phyloP scores from a whole-genome alignment of 345 rosid genomes.

The Dovyalis caffra region DNA sequence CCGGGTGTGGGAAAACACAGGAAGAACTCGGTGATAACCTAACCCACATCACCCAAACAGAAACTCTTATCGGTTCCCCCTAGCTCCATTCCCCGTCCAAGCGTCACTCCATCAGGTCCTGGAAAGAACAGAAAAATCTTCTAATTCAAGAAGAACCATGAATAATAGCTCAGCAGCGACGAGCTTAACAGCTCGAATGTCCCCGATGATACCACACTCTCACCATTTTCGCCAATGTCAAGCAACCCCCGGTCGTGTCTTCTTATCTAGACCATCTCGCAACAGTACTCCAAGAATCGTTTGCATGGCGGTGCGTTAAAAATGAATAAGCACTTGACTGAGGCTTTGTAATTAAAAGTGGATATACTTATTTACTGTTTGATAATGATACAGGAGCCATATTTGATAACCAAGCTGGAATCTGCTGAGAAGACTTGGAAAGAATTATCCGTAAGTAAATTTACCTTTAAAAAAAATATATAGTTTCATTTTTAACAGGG shows the following conservation, averaged over 20 bases:
- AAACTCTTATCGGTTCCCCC: neutral
- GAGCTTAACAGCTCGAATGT: constrained; percentile 45
- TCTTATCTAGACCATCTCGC: constrained; percentile 17
- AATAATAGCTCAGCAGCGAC: constrained; percentile 32
- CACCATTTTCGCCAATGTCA: constrained; percentile 20
- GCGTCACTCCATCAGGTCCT: no score
- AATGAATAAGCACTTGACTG: neutral
- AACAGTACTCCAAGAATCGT: constrained; percentile 48
- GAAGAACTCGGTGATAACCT: neutral
- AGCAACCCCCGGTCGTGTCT: constrained; percentile 14
- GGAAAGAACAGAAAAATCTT: no score
- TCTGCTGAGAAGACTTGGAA: constrained; percentile 97
- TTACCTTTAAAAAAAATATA: neutral
- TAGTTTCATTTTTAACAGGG: neutral
- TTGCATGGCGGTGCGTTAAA: constrained; percentile 79
- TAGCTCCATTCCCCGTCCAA: neutral
- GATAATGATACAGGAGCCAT: constrained; percentile 63
- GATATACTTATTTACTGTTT: neutral
- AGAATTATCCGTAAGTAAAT: constrained; percentile 67
- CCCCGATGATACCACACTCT: constrained; percentile 24
- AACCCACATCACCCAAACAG: neutral
- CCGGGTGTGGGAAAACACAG: neutral
- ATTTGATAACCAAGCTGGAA: constrained; percentile 72
- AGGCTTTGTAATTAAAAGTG: neutral
- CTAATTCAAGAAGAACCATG: no score